Base-by-base conservation (phyloP, 495 filamentous ascomycete species). In the Wilcoxina mikolae region DNA sequence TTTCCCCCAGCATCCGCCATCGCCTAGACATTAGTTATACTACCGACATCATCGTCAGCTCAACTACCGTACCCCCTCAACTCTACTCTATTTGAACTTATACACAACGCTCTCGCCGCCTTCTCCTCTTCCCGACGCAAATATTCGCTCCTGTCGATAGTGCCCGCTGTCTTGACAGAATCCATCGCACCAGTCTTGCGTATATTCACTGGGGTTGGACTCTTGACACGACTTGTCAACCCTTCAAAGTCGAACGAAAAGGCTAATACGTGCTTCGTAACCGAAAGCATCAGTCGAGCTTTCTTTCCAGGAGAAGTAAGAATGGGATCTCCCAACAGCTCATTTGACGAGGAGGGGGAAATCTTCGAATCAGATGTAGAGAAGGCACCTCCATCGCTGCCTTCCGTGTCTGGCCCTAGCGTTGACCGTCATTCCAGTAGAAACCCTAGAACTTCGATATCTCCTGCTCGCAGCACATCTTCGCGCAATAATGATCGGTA, bases 401-500 rank as follows among this genome's bases (percentile, higher is more conserved):
- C 75, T 74, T 82, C 81, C 71, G 74, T 81, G 63, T 73, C 77
- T 80, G 81, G 79, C 71, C 78, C 72, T 73, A 81, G 74, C 72
- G 78, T 85, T 79, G 82, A 84, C 80, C 78, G 81, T 77, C 75
- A 74, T 68, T 74, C 78, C 70, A 81, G 75, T 78, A 75, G 69
- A 61, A 66, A 23, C 20, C 49, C 53, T 38, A 73, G 72, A 68
- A 69, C 69, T 49, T 71, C 69, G 61, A 57, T 56, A 62, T 67
- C 71, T 61, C 64, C 70, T 60, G 55, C 68, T 65, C 54, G 52
- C 48, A 57, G 76, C 60, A 79, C 80, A 27, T 78, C 75, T 53
- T 78, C 85, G 62, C 68, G 77, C 57, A 77, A 75, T 63, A 79
- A 84, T 66, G 76, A 77, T 46, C 69, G 68, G 7, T 41, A 41